Base-by-base conservation (phyloP, 345 rosid genomes). In the Orychophragmus violaceus region DNA sequence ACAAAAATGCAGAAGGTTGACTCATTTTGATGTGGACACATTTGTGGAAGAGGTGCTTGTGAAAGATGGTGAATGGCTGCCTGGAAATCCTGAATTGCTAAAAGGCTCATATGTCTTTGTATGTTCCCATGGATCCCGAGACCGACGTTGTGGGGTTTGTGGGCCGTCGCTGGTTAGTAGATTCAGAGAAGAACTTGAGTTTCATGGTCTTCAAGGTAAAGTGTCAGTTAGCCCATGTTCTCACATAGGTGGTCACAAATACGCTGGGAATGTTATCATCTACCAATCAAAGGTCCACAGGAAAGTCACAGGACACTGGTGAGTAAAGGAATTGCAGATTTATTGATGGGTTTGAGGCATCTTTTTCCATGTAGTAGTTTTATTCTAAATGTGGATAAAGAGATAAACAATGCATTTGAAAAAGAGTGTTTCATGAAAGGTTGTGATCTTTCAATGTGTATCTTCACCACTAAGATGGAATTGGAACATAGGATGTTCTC, bases 41-140 rank as follows among this genome's bases (percentile, higher is more conserved):
- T 94, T 94, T 78, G 96, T 90, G 7, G 99, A 94, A 70, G 97
- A 90, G 81, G 97, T 94, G 42, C 99, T 94, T 39, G 97, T 90
- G 62, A 90, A 94, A 77, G 84, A 90, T 73, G 84, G 90, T 44
- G 96, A 87, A 80, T 90, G 97, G 97, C 76, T 83, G 51, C 99
- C 95, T 57, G 97, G 96, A 68, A 80, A 88, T 64, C 99, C 97
- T 5, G 99, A 90, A 71, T 74, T 33, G 33, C 79, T 94, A 9
- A 82, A 83, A 71, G 99, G 97, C 60, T 84, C 85, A 14, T 94
- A 79, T 76, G 78, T 88, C 66, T 94, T 94, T 69, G 97, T 94
- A 41, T 94, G 99, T 74, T 94, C 83, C 58, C 99, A 94, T 85
- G 95, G 87, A 19, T 88, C 92, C 35, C 83, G 95, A 24, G 97